Evolutionary conservation across 2,329 filamentous ascomycete genomes (phyloP), one percentile per base, ranked within the genome.

Genomic region (Aspergillus hiratsukae): DNA sequence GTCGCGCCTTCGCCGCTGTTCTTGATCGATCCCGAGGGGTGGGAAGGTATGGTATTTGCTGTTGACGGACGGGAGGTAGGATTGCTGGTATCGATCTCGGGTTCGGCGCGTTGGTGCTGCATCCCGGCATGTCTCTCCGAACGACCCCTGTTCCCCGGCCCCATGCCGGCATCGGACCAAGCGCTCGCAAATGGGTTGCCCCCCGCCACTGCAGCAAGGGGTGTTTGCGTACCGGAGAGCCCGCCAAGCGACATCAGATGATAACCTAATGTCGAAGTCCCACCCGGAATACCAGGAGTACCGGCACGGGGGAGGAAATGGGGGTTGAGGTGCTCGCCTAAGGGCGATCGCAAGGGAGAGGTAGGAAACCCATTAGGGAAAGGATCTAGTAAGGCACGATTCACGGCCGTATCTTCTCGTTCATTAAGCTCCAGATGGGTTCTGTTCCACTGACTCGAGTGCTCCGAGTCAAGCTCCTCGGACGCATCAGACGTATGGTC

Each of bases 181-280:
- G 68, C 67, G 51, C 66, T 68, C 19, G 75, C 65, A 53, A 77
- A 77, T 4, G 72, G 69, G 2, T 68, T 71, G 9, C 76, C 76
- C 7, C 76, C 73, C 11, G 76, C 75, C 23, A 79, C 76, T 19
- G 76, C 76, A 23, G 76, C 75, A 11, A 80, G 70, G 5, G 78
- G 78, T 3, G 78, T 80, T 52, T 79, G 75, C 14, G 77, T 72
- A 11, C 78, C 78, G 0, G 78, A 80, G 8, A 80, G 66, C 17
- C 76, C 78, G n/a, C 75, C 73, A 6, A 78, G 66, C 6, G 76
- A 76, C 61, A 79, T 76, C 58, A 79, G 73, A 60, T 78, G 76
- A 61, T 80, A 80, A 43, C 73, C 74, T 27, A 79, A 62, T 52
- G 78, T 79, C n/a, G 78, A 80, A 3, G 77, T 80, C 5, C 77